Evolutionary conservation across 306 rosid species (phyloP).

Genomic region (Quercus wislizeni): DNA sequence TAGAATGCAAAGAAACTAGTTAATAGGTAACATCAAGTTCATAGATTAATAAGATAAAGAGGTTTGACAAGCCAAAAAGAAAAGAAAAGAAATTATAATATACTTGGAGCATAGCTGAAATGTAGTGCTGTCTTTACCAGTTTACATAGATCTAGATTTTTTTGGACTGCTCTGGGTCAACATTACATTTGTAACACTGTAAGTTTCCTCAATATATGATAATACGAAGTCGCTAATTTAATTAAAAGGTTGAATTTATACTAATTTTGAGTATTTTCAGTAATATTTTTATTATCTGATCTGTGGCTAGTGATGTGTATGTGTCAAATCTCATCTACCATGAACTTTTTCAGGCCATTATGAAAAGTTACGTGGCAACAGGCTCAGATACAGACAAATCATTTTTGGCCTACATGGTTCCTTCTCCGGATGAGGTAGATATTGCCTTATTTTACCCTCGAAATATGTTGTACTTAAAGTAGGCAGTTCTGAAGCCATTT

Average conservation of each 20-base stretch:
- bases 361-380: constrained; percentile 79
- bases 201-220: too few relatives aligned
- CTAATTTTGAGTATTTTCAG: neutral
- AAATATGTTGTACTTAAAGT: neutral
- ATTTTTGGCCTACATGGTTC: constrained; percentile 94
- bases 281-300: neutral
- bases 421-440: constrained; percentile 84
- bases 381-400: constrained; percentile 67
- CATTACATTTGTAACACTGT: too few relatives aligned
- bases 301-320: constrained; percentile 13
- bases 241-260: neutral
- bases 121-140: too few relatives aligned
- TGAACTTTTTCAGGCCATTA: constrained; percentile 64
- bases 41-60: too few relatives aligned
- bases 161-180: too few relatives aligned
- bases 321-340: constrained; percentile 15
- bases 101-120: too few relatives aligned
- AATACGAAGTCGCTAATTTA: too few relatives aligned
- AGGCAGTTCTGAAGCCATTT: constrained; percentile 9
- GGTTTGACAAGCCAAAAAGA: too few relatives aligned
- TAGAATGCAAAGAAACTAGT: too few relatives aligned
- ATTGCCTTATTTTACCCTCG: neutral
- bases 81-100: too few relatives aligned
- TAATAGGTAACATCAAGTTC: too few relatives aligned
- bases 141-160: too few relatives aligned